A percentile compares a stretch with the other conserved stretches of the same genome.
Evolutionary conservation across 2,329 filamentous ascomycete species (phyloP).

Genomic region (Colletotrichum navitas): DNA sequence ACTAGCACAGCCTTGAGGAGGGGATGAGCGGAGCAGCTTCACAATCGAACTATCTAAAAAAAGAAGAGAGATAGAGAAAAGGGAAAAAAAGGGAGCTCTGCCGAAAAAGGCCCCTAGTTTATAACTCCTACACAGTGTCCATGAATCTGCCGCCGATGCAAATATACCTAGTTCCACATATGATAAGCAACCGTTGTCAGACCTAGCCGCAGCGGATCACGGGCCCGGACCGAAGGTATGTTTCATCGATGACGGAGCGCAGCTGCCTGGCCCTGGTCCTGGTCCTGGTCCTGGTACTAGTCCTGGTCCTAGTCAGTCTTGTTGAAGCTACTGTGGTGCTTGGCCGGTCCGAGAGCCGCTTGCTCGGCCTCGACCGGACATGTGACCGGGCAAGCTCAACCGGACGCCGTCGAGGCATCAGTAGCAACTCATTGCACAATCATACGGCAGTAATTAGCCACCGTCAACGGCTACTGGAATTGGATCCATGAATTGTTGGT

Average conservation of each 20-base stretch:
- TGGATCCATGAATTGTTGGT: conserved; percentile 22
- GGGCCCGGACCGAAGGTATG: neutral
- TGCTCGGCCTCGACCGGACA: conserved; percentile 21
- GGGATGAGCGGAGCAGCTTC: neutral
- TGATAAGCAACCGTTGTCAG: neutral
- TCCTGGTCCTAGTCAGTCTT: neutral
- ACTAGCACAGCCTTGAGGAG: neutral
- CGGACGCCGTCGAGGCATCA: conserved; percentile 6
- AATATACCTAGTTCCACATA: neutral
- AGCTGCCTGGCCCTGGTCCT: conserved; percentile 1
- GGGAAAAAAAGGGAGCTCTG: neutral
- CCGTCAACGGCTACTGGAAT: neutral
- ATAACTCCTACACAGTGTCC: neutral
- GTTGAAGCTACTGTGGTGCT: conserved; percentile 7
- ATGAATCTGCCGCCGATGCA: neutral
- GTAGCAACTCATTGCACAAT: neutral
- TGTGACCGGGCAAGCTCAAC: neutral
- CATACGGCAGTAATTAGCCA: neutral
- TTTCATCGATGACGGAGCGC: conserved; percentile 7
- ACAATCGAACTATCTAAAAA: neutral
- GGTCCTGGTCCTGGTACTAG: neutral
- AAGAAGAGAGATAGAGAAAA: no score
- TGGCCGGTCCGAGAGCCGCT: conserved; percentile 31
- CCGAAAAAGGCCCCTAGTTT: neutral
- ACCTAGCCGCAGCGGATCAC: conserved; percentile 3